Conservation (phyloP, 2,329 filamentous ascomycete genomes). For the Verticillium zaregamsianum region DNA sequence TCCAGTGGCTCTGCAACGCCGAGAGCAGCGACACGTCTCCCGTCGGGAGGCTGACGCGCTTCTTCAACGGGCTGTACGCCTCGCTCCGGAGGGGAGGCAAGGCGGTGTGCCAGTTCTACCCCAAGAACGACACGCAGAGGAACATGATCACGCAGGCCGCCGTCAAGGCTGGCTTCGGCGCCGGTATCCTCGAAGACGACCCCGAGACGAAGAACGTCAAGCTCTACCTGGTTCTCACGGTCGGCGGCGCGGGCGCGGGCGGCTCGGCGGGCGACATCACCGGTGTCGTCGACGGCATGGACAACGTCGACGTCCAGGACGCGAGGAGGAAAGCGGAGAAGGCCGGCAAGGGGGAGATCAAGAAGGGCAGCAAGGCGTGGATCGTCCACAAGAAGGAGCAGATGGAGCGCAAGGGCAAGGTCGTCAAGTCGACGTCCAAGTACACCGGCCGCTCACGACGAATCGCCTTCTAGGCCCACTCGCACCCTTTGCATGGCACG, state of each 20-base stretch:
- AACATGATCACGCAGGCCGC: constrained; percentile 90
- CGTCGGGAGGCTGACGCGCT: constrained; percentile 71
- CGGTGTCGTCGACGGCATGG: constrained; percentile 83
- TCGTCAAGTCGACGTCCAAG: constrained; percentile 88
- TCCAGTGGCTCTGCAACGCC: constrained; percentile 99
- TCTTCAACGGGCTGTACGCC: constrained; percentile 91
- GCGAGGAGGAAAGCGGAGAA: constrained; percentile 48
- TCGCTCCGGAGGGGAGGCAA: constrained; percentile 77
- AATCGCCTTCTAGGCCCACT: constrained; percentile 58
- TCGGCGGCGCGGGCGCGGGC: constrained; percentile 57
- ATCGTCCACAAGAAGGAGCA: constrained; percentile 85
- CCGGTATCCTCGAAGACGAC: constrained; percentile 91
- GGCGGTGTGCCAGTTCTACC: constrained; percentile 97
- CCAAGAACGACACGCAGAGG: constrained; percentile 88
- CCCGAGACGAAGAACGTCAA: constrained; percentile 95
- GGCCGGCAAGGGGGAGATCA: constrained; percentile 47
- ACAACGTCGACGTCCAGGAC: constrained; percentile 79
- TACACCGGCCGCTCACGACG: constrained; percentile 90
- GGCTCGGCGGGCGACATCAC: constrained; percentile 74
- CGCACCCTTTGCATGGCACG: constrained; percentile 10
- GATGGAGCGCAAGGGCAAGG: constrained; percentile 90
- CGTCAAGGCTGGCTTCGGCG: constrained; percentile 90
- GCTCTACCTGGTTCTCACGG: constrained; percentile 91
- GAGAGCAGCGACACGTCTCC: constrained; percentile 83
- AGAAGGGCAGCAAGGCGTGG: constrained; percentile 83